Base-by-base conservation (phyloP, 495 filamentous ascomycete species). In the Penicillium robsamsonii region DNA sequence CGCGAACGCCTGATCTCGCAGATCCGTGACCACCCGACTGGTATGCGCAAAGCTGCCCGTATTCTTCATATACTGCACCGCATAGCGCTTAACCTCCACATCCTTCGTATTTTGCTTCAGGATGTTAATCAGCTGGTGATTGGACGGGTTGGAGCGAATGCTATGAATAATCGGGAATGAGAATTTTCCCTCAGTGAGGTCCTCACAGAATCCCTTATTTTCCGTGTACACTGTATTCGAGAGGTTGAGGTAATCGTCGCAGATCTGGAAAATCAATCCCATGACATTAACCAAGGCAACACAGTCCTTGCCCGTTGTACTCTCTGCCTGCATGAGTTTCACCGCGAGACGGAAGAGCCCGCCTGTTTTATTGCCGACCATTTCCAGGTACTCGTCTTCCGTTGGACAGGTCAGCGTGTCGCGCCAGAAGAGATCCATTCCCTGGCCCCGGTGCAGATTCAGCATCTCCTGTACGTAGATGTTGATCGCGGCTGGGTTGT, bases 331-430 rank as follows among this genome's bases (percentile, higher is more conserved):
- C 94, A 99, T 97, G 29, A 99, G 78, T 71, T 96, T 94, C 58
- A 97, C 85, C 24, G 91, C 94, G 11, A 99, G 79, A 47, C 94
- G 84, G 79, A 99, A 97, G 9, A 99, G 81, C 2, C 94, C 94
- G 25, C 94, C 94, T 4, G 94, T 99, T 73, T 99, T 97, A 75
- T 97, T 97, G 60, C 86, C 85, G 41, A 98, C 95, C 94, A 98
- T 98, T 71, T 97, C 93, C 15, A 98, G 82, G 74, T 98, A 98
- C 67, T 97, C 93, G 58, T 96, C 91, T 73, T 97, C 93, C 44
- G 83, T 91, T 27, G 94, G 94, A 69, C 92, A 96, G 30, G 86
- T 96, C 47, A 97, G 78, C 6, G 90, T 91, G 73, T 97, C 94
- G 12, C 94, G 82, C 94, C 94, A 99, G 78, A 89, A 96, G 49